A percentile compares a stretch with the other conserved stretches of the same genome.
Conservation (phyloP, 371 early-diverging fungal species). For the Syncephalastrum contaminatum region DNA sequence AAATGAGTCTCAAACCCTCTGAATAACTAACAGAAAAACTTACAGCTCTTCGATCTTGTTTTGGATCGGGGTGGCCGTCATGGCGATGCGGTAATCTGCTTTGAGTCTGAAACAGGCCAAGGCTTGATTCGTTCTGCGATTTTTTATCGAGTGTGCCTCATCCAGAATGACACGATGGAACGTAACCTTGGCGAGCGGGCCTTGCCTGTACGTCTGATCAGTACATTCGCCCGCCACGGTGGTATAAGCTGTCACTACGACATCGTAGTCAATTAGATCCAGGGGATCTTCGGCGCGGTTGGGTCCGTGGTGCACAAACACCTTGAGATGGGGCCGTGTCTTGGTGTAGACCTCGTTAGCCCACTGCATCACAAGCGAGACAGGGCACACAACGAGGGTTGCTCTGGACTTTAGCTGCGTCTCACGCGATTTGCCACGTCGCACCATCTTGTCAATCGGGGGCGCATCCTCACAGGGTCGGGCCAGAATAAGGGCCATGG, state of each 20-base stretch:
- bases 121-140: constrained; percentile 61
- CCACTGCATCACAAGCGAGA: constrained; percentile 68
- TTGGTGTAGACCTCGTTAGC: constrained; percentile 55
- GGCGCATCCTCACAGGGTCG: constrained; percentile 32
- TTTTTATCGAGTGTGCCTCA: constrained; percentile 89
- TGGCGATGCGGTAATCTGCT: constrained; percentile 74
- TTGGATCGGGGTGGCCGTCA: constrained; percentile 82
- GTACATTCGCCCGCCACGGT: constrained; percentile 17
- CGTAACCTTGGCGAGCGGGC: constrained; percentile 20
- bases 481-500: constrained; percentile 70
- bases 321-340: constrained; percentile 42
- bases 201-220: neutral
- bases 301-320: constrained; percentile 59
- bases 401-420: constrained; percentile 31
- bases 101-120: constrained; percentile 57
- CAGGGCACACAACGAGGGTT: constrained; percentile 65
- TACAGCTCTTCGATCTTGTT: constrained; percentile 88
- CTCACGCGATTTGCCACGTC: constrained; percentile 2
- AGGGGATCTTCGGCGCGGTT: constrained; percentile 21
- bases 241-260: constrained; percentile 40
- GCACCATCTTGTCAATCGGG: constrained; percentile 10
- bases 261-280: constrained; percentile 45
- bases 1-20: neutral
- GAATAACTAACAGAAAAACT: neutral
- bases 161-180: constrained; percentile 76